Evolutionary conservation across 176 grass and related monocot genomes (phyloP).

Genomic region (Musa troglodytarum): DNA sequence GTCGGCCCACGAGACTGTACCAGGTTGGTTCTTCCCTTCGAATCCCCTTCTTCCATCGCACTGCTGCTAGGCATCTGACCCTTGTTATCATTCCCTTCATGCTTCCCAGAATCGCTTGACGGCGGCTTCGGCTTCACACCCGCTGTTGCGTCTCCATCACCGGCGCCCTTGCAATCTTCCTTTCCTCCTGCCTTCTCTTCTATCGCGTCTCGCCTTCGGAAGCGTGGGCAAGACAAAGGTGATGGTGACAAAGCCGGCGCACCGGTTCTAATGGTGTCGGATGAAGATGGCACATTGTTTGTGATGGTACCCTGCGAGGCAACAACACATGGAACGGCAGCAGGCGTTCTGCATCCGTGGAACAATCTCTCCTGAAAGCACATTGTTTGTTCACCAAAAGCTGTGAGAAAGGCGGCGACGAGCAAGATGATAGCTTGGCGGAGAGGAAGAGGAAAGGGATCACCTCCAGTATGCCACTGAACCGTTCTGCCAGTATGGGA

Average conservation of each 20-base stretch:
- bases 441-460: background rate
- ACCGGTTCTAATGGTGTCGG: constrained; percentile 14
- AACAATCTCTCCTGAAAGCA: constrained; percentile 72
- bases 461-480: constrained; percentile 78
- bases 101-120: background rate
- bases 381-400: background rate
- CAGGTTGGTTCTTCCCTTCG: background rate
- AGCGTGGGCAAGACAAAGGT: constrained; percentile 11
- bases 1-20: constrained; percentile 29
- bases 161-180: background rate
- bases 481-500: constrained; percentile 79
- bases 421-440: background rate
- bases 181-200: constrained; percentile 20
- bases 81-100: background rate
- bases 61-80: background rate
- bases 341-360: constrained; percentile 19
- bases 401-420: no score
- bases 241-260: constrained; percentile 3
- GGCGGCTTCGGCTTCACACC: background rate
- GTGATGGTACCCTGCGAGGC: background rate
- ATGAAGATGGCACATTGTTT: constrained; percentile 9
- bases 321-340: background rate
- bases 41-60: background rate
- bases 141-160: constrained; percentile 3
- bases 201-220: constrained; percentile 10